Evolutionary conservation across 805 yeast species (phyloP), one percentile per base, ranked within the genome.

Genomic region (Zygosaccharomyces rouxii): DNA sequence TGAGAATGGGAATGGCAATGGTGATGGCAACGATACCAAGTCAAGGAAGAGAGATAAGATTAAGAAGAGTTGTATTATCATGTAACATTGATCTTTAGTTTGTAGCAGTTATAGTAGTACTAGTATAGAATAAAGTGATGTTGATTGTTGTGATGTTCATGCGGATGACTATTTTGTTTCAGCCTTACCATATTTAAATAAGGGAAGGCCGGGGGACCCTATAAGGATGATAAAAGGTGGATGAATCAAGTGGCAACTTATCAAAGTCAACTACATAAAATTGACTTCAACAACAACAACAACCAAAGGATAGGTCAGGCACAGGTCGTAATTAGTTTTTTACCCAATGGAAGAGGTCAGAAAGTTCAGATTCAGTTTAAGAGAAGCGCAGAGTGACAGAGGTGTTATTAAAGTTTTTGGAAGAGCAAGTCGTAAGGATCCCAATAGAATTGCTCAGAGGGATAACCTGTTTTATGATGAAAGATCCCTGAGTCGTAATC

Each of bases 391-490:
- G 35, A 35, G 46, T 7, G 50, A 45, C 19, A 42, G 37, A 19
- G 58, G 58, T 26, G 51, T 59, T 2, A 47, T 48, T 26, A 51
- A 46, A 26, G 46, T 52, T 4, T 55, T 59, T 16, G 62, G 62
- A 4, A 52, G 59, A 18, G 57, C 62, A 7, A 52, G 56, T 35
- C 41, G 38, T 7, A 49, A 41, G 16, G 57, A 55, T 42, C 53
- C 52, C 7, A 45, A 47, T 16, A 51, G 59, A 29, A 26, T 26
- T 5, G 48, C 57, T 19, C 47, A 51, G 28, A 50, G 23, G 22
- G 48, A 55, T 41, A 59, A 59, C 50, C 46, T 60, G 28, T 43
- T 55, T 42, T 56, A 55, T 37, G 48, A 54, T 23, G 62, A 59
- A 37, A 49, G 50, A 35, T 55, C 57, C 7, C 41, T 60, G 39